Base-by-base conservation (phyloP, 2,329 filamentous ascomycete genomes). In the Trichoderma oligosporum region DNA sequence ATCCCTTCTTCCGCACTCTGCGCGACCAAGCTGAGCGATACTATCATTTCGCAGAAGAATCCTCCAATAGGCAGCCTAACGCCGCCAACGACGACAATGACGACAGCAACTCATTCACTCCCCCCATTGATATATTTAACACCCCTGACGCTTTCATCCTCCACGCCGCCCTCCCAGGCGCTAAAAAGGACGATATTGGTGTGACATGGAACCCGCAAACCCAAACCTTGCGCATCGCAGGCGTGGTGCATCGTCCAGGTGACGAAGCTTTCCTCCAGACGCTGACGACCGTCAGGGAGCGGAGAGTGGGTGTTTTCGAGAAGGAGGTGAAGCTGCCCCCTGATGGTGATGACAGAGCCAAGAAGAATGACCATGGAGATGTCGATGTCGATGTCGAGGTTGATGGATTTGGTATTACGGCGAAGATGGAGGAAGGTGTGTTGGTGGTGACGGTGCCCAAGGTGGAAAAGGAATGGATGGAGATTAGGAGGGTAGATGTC, bases 381-480 rank as follows among this genome's bases (percentile, higher is more conserved):
- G 79, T 75, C 27, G 83, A 85, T 7, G 24, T 29, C 4, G 48
- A 52, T 4, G 36, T 52, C 12, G 78, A 81, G 61, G 76, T 94
- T 14, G 86, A 91, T 64, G 81, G 78, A 1, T 80, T 86, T 47
- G 77, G 73, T 22, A 93, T 94, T 66, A 80, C 78, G 2, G 89
- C 89, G 2, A 90, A 84, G 73, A 79, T 95, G 73, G 87, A 91
- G 70, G 87, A 94, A 67, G 90, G 90, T 4, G 75, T 95, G 1
- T 71, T 95, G 63, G 76, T 86, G 33, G 78, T 95, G n/a, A 84
- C 82, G n/a, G 82, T 95, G 1, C 88, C 88, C 7, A 92, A 91
- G 76, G 66, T 82, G 7, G 83, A 87, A 67, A 82, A 78, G 70
- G 83, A 83, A 63, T 84, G 83, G 76, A 87, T 83, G 63, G 81